Base-by-base conservation (phyloP, 2,329 filamentous ascomycete genomes). In the Hyphodiscus sp. region DNA sequence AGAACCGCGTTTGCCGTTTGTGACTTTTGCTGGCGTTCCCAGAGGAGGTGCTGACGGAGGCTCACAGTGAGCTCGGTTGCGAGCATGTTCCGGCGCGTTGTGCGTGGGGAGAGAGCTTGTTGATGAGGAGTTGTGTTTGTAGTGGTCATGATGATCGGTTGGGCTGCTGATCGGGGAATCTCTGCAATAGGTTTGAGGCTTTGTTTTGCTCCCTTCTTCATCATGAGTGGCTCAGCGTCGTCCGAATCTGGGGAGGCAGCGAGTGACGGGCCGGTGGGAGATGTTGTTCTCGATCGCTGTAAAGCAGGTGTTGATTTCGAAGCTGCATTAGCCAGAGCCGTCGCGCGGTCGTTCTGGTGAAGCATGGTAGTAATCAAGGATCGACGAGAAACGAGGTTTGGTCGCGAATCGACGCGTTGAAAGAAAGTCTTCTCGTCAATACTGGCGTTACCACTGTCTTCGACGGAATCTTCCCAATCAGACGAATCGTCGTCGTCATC, bases 11-110 rank as follows among this genome's bases (percentile, higher is more conserved):
- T 91, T 64, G 86, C 89, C 8, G 90, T 92, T 33, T 88, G 87
- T 55, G 89, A 90, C 79, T 94, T 95, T 68, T 97, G 92, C 67
- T 95, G 90, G 50, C 94, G 86, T 70, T 99, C 94, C 88, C 90
- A 95, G 16, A 97, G 80, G 16, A 99, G 83, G 64, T 96, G 89
- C 63, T 91, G 88, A 20, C 94, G 84, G 2, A 99, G 83, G 20
- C 90, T 95, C 69, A 96, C 91, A 2, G 92, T 96, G 51, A 99
- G 76, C 73, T 99, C 94, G 0, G 89, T 95, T 9, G 89, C 87
- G 53, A 99, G 80, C 94, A 99, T 99, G 71, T 96, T 95, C 56
- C 91, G 83, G 49, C 94, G 83, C 0, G 91, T 96, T 0, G 92
- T 96, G 54, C 91, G 83, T 3, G 94, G 94, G 5, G 94, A 97